Evolutionary conservation across 2,329 filamentous ascomycete genomes (phyloP).

Genomic region (Trichoderma lentiforme): DNA sequence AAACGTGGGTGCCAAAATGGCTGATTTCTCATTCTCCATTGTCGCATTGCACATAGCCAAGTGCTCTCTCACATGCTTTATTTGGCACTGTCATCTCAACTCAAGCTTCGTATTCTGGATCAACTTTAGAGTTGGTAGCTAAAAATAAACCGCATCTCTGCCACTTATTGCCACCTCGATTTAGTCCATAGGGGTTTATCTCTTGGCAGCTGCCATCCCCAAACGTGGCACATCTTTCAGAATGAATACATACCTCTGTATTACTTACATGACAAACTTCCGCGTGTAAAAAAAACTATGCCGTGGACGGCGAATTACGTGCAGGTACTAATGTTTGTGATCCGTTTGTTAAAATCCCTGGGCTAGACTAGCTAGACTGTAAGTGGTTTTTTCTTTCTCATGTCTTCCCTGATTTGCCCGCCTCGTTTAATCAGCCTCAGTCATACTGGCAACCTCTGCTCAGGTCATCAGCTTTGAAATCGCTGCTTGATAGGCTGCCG

Average conservation of each 20-base stretch:
- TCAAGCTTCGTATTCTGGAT: not conserved
- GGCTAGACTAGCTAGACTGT: not conserved
- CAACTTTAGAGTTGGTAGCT: not conserved
- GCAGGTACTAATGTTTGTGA: not conserved
- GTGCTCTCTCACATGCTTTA: not conserved
- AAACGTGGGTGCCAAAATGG: not conserved
- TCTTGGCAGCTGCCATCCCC: not conserved
- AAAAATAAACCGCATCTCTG: not conserved
- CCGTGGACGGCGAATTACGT: not conserved
- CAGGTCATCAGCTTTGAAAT: conserved; percentile 3
- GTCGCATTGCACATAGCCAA: not conserved
- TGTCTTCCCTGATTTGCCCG: not conserved
- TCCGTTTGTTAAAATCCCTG: not conserved
- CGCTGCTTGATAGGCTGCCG: conserved; percentile 1
- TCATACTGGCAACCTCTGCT: not conserved
- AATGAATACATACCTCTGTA: not conserved
- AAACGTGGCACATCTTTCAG: not conserved
- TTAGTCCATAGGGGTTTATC: not conserved
- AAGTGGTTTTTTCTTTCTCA: not conserved
- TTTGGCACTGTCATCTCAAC: not conserved
- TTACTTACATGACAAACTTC: not conserved
- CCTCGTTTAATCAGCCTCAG: not conserved
- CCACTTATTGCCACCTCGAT: not conserved
- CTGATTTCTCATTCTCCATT: not conserved
- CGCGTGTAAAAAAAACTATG: not conserved